A percentile compares a stretch with the other conserved stretches of the same genome.
Conservation (phyloP, 805 yeast genomes). For the Wickerhamiella allomyrinae region DNA sequence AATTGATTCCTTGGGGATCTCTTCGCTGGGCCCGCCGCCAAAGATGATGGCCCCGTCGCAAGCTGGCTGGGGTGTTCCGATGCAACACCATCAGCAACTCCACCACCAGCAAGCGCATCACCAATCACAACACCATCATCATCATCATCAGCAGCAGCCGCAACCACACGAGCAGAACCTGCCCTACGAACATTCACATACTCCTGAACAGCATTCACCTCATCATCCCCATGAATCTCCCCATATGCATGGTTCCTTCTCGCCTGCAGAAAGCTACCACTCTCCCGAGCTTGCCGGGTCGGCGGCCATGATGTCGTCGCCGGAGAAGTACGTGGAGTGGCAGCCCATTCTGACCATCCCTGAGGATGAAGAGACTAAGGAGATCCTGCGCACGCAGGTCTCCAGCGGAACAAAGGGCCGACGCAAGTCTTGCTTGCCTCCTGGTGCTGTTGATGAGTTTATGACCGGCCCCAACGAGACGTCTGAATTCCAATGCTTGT, state of each 20-base stretch:
- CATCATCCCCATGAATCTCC: neutral
- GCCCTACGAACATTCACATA: neutral
- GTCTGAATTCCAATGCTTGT: conserved; percentile 60
- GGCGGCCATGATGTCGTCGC: neutral
- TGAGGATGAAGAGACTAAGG: conserved; percentile 20
- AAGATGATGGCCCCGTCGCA: conserved; percentile 2
- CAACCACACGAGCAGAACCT: neutral
- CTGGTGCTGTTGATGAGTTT: conserved; percentile 75
- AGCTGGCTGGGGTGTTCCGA: neutral
- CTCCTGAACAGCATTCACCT: neutral
- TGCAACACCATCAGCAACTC: neutral
- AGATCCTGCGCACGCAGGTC: conserved; percentile 23
- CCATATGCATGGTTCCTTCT: neutral
- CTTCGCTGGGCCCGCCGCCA: conserved; percentile 6
- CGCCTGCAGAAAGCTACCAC: neutral
- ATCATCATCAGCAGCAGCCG: neutral
- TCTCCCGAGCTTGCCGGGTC: neutral
- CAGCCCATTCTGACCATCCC: conserved; percentile 27
- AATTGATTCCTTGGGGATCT: conserved; percentile 14
- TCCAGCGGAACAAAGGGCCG: conserved; percentile 22
- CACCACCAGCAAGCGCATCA: neutral
- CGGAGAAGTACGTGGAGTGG: conserved; percentile 19
- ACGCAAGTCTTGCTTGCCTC: conserved; percentile 56
- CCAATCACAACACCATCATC: neutral
- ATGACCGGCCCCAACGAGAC: conserved; percentile 67